Percentiles rank a stretch among this genome's conserved stretches.
These are phyloP conservation scores for Exidia glandulosa DNA, from an alignment of 768 basidiomycete genomes.

Conservation along the genomic window DNA sequence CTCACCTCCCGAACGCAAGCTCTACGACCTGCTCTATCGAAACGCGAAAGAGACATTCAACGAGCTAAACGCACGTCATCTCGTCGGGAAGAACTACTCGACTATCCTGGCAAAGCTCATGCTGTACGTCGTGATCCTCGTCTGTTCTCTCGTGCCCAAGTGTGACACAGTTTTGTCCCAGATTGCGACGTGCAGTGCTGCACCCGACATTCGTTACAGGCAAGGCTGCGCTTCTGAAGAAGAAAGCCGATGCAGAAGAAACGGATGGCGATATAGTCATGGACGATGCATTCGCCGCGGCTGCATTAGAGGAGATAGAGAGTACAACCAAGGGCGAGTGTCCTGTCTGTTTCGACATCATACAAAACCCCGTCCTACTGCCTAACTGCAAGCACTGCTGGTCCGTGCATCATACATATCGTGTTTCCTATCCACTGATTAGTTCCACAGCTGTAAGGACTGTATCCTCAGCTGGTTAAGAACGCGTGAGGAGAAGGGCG, in stretches of 20 bases:
- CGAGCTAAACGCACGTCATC: conserved; percentile 64
- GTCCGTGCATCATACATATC: conserved; percentile 28
- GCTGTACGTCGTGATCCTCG: conserved; percentile 49
- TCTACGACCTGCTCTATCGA: conserved; percentile 80
- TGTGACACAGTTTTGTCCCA: conserved; percentile 20
- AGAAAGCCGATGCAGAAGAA: no score
- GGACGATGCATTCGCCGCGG: conserved; percentile 41
- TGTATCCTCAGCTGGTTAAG: conserved; percentile 72
- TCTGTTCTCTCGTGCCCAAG: not conserved
- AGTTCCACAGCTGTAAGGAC: conserved; percentile 63
- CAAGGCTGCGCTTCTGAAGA: conserved; percentile 25
- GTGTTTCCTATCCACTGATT: not conserved
- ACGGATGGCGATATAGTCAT: conserved; percentile 36
- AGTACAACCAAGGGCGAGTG: conserved; percentile 42
- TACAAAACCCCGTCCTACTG: conserved; percentile 59
- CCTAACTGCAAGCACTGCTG: conserved; percentile 70
- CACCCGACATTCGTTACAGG: conserved; percentile 78
- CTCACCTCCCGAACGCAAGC: conserved; percentile 65
- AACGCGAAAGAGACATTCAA: conserved; percentile 76
- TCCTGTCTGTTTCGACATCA: conserved; percentile 71
- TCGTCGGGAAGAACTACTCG: conserved; percentile 70
- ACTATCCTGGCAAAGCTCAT: conserved; percentile 92
- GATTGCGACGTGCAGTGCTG: conserved; percentile 82
- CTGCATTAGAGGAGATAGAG: conserved; percentile 33
- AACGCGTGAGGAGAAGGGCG: conserved; percentile 54